phyloP scores from a whole-genome alignment of 768 basidiomycete species.

The Pisolithus sp. region DNA sequence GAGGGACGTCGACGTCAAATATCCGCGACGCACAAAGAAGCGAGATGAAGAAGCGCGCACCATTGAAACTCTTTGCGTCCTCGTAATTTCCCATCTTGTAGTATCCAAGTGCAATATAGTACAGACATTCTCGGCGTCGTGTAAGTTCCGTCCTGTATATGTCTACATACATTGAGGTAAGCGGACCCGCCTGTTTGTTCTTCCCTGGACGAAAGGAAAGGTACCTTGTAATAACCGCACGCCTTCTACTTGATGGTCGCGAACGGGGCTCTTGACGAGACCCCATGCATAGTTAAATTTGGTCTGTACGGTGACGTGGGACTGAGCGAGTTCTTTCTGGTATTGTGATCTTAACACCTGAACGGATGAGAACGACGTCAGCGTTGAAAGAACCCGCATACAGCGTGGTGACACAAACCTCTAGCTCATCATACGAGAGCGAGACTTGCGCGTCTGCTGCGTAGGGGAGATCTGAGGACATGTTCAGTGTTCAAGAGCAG shows the following conservation, averaged over 20 bases:
- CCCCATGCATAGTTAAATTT: slow-evolving; percentile 99
- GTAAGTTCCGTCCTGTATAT: slow-evolving; percentile 85
- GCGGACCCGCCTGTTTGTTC: too few relatives aligned
- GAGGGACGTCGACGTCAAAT: slow-evolving; percentile 1
- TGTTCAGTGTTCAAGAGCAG: slow-evolving; percentile 18
- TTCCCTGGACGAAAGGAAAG: slow-evolving; percentile 2
- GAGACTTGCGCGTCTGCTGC: slow-evolving; percentile 92
- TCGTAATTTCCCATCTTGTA: slow-evolving; percentile 96
- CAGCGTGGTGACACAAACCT: slow-evolving; percentile 39
- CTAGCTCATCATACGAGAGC: slow-evolving; percentile 82
- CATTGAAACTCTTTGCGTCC: slow-evolving; percentile 88
- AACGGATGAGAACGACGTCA: background rate
- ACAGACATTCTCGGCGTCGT: slow-evolving; percentile 89
- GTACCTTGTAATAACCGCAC: slow-evolving; percentile 85
- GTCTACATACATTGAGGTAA: slow-evolving; percentile 40
- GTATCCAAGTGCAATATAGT: slow-evolving; percentile 93
- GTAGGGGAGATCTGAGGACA: slow-evolving; percentile 86
- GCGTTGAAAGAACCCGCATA: background rate
- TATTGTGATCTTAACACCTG: slow-evolving; percentile 86
- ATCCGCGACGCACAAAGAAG: background rate
- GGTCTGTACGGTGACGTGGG: slow-evolving; percentile 87
- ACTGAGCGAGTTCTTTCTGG: slow-evolving; percentile 76
- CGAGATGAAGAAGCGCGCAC: slow-evolving; percentile 45
- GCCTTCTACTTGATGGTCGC: slow-evolving; percentile 86
- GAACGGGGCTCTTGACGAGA: slow-evolving; percentile 82